Base-by-base conservation (phyloP, 768 basidiomycete genomes). In the Agaricus subrufescens region DNA sequence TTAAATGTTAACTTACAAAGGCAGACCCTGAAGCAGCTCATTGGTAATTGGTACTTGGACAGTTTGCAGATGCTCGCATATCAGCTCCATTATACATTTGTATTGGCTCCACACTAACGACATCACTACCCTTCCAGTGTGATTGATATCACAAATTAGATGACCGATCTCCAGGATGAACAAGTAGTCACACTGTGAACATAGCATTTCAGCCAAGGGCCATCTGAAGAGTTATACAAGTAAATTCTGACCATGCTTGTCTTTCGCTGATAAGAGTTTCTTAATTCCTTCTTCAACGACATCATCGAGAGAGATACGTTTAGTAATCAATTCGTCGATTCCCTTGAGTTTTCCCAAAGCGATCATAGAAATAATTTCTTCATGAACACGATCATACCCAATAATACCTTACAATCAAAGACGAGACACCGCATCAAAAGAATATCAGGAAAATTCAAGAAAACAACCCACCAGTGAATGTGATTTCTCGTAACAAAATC, bases 241-340 rank as follows among this genome's bases (percentile, higher is more conserved):
- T 46, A 19, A 19, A 26, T 10, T 56, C 73, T 48, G 34, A 76
- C 77, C 71, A 50, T 80, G 75, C 3, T 65, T 65, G 34, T 73
- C 71, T 60, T 76, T 75, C 47, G 76, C 71, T 31, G 69, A 62
- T 29, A 76, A 52, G 9, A 80, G 66, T 12, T 69, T 63, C 50
- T 72, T 62, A 46, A 81, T 69, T 1, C 78, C 78, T 43, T 75
- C 64, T 50, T 74, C 69, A 4, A 79, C 71, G 12, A 78, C 63
- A 54, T 78, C 75, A 11, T 77, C 68, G 4, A 81, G 55, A 1
- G 58, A 49, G 26, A 79, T 77, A 52, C 67, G 72, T 31, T 65
- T 67, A 1, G 78, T 79, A 57, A 81, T 74, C 27, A 80, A 53
- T 23, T 72, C 67, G 49, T 74, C 74, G 15, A 79, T 60, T 1